Evolutionary conservation across 177 flowering plant genomes (phyloP), one percentile per base, ranked within the genome.

Genomic region (Vitis hybrid): DNA sequence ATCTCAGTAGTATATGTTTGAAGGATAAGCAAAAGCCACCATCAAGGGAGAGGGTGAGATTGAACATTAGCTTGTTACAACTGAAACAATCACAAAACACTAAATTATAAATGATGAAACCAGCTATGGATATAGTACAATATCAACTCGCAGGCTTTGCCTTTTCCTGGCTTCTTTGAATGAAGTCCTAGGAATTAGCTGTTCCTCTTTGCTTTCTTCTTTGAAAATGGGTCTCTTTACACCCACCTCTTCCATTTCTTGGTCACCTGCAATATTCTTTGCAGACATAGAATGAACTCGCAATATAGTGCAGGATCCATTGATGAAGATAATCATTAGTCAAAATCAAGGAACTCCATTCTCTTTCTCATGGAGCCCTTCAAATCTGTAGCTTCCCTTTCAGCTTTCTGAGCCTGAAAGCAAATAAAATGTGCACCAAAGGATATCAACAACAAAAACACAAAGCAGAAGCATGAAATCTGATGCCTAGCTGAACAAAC

Each of bases 301-400:
- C 13, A 26, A 62, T 4, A 64, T 33, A 14, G 52, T 15, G 49
- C 13, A 31, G 60, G 45, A 53, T 22, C 13, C 45, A 14, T 66
- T 39, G 45, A 39, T 39, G 45, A 39, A 39, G 45, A 39, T 39
- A 0, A 39, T 39, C 45, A 7, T 39, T 31, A 74, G 26, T 73
- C 75, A 60, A 68, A 66, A 66, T 75, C 80, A 45, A 72, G 74
- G 61, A 79, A 79, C 58, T 79, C 82, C 82, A 76, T 75, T 55
- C 79, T 72, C 69, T 79, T 73, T 58, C 76, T 75, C 74, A 79
- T 75, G 51, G 72, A 59, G n/a, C 76, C 77, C n/a, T 76, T 79
- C 5, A 76, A 66, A 31, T 69, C 79, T 39, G 70, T 49, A 51
- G 78, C 82, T 14, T 75, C 82, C 62, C 67, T 72, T 70, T 79